phyloP scores from a whole-genome alignment of 306 rosid species.

The Datisca glomerata region DNA sequence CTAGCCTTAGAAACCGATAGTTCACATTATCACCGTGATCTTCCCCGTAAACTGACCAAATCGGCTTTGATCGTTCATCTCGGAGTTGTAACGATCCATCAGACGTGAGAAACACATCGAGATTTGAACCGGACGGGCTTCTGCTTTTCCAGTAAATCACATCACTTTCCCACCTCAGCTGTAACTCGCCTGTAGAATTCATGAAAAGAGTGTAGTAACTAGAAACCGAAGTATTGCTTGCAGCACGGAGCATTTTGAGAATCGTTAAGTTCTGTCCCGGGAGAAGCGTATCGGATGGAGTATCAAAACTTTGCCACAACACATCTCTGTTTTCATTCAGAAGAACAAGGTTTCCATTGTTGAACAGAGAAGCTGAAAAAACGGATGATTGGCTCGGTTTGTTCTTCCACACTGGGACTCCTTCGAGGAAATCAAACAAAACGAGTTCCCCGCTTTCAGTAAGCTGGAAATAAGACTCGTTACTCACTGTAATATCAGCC shows the following conservation, averaged over 20 bases:
- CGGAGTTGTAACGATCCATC: slow-evolving; percentile 56
- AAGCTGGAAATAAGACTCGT: slow-evolving; percentile 47
- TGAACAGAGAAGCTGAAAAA: slow-evolving; percentile 45
- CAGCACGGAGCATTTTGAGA: slow-evolving; percentile 37
- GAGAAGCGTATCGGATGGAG: slow-evolving; percentile 66
- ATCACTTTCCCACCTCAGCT: slow-evolving; percentile 58
- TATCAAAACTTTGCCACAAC: slow-evolving; percentile 65
- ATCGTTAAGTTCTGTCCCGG: slow-evolving; percentile 60
- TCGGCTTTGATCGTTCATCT: slow-evolving; percentile 22
- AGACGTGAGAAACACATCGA: slow-evolving; percentile 38
- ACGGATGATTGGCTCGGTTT: slow-evolving; percentile 28
- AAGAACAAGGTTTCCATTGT: slow-evolving; percentile 65
- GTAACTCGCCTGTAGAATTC: slow-evolving; percentile 52
- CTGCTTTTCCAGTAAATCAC: slow-evolving; percentile 56
- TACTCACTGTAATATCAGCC: slow-evolving; percentile 36
- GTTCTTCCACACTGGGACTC: slow-evolving; percentile 36
- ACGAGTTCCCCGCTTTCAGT: slow-evolving; percentile 42
- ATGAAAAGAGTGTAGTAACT: slow-evolving; percentile 61
- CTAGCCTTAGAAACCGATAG: slow-evolving; percentile 61
- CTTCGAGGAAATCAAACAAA: slow-evolving; percentile 40
- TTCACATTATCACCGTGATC: slow-evolving; percentile 50
- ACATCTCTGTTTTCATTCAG: slow-evolving; percentile 25
- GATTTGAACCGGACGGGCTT: slow-evolving; percentile 30
- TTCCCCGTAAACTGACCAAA: slow-evolving; percentile 73
- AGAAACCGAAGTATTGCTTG: slow-evolving; percentile 28